Evolutionary conservation across 164 flowering plant genomes (phyloP), one percentile per base, ranked within the genome.

Genomic region (Vitis rotundifolia): DNA sequence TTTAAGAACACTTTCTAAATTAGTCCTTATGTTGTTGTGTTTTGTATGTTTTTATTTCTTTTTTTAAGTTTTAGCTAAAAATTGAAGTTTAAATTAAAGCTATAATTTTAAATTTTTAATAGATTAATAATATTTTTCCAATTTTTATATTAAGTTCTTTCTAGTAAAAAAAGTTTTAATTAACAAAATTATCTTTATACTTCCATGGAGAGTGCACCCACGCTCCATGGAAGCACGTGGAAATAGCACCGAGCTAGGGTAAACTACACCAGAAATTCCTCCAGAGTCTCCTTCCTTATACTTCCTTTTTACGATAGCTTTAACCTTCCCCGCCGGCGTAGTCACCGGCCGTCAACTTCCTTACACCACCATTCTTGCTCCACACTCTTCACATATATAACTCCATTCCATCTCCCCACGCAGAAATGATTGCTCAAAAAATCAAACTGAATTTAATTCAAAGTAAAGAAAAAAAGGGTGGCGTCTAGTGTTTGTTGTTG

Each of bases 321-420:
- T 84, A 72, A 61, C 78, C 89, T 61, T 70, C 56, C 72, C 90
- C 93, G 68, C 54, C 91, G 97, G 90, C 95, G 92, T 73, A 75
- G 92, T 78, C 80, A 73, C 85, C 89, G 97, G 92, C 82, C 86
- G 84, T 88, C 92, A 85, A 92, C 93, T 81, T 76, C 85, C 71
- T 64, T 72, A 54, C 69, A 49, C 50, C 64, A 71, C 72, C 70
- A 69, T 59, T 49, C 56, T 15, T 28, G 18, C n/a, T 14, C 44
- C n/a, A 65, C 49, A 49, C 22, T 60, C 28, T 18, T 56, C 37
- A 65, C 56, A 62, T 77, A 77, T 77, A 70, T 77, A 73, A 71
- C 60, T 28, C 68, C 55, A 28, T 28, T 48, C 67, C 14, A 15
- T 73, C 61, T 59, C 68, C 62, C 68, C 22, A 29, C 74, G 62